These are phyloP conservation scores for Talaromyces sp. DNA, from an alignment of 2,329 filamentous ascomycete species.

Conservation along the genomic window DNA sequence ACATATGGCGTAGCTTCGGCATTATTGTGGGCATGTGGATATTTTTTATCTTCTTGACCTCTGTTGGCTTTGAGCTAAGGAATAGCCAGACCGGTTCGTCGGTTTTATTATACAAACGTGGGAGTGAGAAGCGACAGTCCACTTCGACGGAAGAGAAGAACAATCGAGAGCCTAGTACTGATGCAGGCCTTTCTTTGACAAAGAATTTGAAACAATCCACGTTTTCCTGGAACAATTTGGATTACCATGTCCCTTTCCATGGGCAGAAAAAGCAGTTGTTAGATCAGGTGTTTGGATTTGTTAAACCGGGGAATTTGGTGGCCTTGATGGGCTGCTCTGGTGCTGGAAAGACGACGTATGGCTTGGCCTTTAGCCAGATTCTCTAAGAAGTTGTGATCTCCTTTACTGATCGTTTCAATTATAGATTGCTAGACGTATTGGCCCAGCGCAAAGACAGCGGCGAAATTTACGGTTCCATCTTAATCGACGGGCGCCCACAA, in stretches of 20 bases:
- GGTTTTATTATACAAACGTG: constrained; percentile 29
- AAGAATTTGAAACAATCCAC: constrained; percentile 65
- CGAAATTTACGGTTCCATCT: constrained; percentile 36
- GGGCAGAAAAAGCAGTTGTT: constrained; percentile 46
- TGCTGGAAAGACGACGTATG: constrained; percentile 50
- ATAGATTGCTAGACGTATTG: constrained; percentile 39
- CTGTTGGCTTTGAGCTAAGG: constrained; percentile 65
- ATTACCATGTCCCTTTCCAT: constrained; percentile 57
- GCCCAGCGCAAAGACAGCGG: constrained; percentile 42
- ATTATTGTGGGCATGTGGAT: constrained; percentile 71
- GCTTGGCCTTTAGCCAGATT: not conserved
- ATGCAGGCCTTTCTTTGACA: constrained; percentile 27
- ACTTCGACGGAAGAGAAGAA: not conserved
- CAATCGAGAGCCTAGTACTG: not conserved
- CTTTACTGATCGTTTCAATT: not conserved
- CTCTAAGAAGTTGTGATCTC: not conserved
- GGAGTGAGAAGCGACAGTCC: constrained; percentile 18
- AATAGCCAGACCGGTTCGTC: constrained; percentile 28
- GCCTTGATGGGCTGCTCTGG: constrained; percentile 80
- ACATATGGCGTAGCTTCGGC: constrained; percentile 69
- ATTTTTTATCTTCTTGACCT: constrained; percentile 69
- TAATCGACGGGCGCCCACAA: constrained; percentile 40
- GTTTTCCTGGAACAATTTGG: constrained; percentile 78
- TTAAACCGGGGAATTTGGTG: constrained; percentile 69
- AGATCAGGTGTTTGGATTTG: constrained; percentile 63